These are phyloP conservation scores for Xerocomus minutiporus DNA, from an alignment of 1,284 basidiomycete species.

Conservation along the genomic window DNA sequence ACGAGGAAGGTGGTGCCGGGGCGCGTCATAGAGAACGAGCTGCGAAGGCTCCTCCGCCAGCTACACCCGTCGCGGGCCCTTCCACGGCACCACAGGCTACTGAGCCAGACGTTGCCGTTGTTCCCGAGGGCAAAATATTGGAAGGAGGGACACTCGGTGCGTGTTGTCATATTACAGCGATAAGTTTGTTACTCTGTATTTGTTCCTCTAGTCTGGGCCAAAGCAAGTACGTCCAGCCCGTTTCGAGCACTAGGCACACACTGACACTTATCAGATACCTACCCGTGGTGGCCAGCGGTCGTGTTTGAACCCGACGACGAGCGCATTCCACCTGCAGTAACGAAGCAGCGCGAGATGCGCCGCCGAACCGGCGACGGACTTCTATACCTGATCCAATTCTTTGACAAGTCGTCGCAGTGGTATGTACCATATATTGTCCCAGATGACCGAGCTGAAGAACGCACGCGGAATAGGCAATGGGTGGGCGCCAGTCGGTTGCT, in stretches of 20 bases:
- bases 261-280: slow-evolving; percentile 42
- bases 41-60: neutral
- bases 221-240: slow-evolving; percentile 38
- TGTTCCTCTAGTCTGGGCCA: slow-evolving; percentile 54
- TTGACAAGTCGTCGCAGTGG: slow-evolving; percentile 59
- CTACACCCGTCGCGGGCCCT: slow-evolving; percentile 6
- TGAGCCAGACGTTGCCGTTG: slow-evolving; percentile 24
- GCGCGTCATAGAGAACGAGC: slow-evolving; percentile 1
- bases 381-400: slow-evolving; percentile 63
- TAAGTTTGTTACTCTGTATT: slow-evolving; percentile 1
- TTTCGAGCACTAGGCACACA: neutral
- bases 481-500: slow-evolving; percentile 46
- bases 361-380: slow-evolving; percentile 34
- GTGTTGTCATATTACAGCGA: slow-evolving; percentile 7
- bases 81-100: slow-evolving; percentile 7
- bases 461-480: slow-evolving; percentile 44
- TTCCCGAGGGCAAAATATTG: slow-evolving; percentile 32
- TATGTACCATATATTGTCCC: slow-evolving; percentile 26
- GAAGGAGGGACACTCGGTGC: slow-evolving; percentile 53
- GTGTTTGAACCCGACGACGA: slow-evolving; percentile 51
- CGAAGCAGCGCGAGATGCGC: slow-evolving; percentile 33
- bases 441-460: slow-evolving; percentile 1
- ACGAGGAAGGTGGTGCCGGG: slow-evolving; percentile 18
- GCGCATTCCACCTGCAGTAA: slow-evolving; percentile 48
- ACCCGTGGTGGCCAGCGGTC: slow-evolving; percentile 66